These are phyloP conservation scores for Leccinum sublutescens DNA, from an alignment of 768 basidiomycete genomes.

Conservation along the genomic window DNA sequence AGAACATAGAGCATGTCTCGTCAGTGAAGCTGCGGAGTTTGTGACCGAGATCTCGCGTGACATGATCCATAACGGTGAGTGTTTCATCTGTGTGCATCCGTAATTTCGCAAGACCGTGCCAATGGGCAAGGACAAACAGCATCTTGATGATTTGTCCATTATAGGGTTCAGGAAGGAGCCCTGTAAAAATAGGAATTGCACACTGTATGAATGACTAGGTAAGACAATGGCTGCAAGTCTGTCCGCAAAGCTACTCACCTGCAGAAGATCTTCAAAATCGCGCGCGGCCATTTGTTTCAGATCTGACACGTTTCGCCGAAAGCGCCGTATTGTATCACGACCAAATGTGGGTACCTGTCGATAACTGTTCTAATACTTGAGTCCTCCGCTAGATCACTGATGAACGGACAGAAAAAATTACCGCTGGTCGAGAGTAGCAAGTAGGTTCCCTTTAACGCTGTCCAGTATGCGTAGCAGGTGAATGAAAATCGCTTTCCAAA, in stretches of 20 bases:
- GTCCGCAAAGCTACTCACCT: background rate
- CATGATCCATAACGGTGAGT: background rate
- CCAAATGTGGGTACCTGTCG: background rate
- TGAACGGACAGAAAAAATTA: no score
- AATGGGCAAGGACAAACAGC: background rate
- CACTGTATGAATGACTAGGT: background rate
- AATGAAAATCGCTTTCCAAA: no score
- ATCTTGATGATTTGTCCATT: background rate
- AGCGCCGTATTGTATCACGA: background rate
- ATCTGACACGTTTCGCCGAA: background rate
- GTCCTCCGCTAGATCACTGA: no score
- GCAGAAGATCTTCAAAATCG: background rate
- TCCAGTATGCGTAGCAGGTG: background rate
- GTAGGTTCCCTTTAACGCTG: no score
- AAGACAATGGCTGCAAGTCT: background rate
- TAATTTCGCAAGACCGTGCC: background rate
- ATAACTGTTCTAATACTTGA: background rate
- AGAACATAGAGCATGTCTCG: no score
- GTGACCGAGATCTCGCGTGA: background rate
- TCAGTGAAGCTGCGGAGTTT: background rate
- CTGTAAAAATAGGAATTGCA: background rate
- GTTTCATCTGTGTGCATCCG: background rate
- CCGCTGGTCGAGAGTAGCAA: no score
- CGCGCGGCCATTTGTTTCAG: background rate
- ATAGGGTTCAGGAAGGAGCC: background rate